phyloP scores from a whole-genome alignment of 2,329 filamentous ascomycete genomes.

The Colletotrichum tropicale region DNA sequence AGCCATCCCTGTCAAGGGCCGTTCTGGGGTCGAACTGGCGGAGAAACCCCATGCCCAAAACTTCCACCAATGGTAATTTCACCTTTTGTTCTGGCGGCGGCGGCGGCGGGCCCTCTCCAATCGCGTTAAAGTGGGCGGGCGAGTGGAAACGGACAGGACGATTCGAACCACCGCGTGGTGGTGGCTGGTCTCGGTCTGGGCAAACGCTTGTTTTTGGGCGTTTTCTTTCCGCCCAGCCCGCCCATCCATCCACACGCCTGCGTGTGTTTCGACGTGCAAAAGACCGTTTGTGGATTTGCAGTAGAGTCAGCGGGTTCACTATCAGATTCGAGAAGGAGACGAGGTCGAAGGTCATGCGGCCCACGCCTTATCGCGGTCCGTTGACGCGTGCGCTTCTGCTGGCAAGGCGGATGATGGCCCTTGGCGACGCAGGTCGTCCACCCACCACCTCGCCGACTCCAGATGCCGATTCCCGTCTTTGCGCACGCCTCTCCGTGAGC shows the following conservation, averaged over 20 bases:
- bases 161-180: not conserved
- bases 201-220: constrained; percentile 18
- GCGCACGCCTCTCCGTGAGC: constrained; percentile 8
- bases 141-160: not conserved
- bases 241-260: not conserved
- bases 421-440: not conserved
- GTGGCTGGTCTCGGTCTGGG: constrained; percentile 17
- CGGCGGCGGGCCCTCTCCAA: not conserved
- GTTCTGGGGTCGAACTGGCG: constrained; percentile 2
- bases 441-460: not conserved
- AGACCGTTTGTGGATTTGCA: not conserved
- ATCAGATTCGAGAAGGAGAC: not conserved
- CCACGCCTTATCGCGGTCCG: not conserved
- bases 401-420: not conserved
- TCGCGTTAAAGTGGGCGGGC: not conserved
- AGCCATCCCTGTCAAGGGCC: not conserved
- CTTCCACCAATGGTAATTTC: constrained; percentile 17
- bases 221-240: not conserved
- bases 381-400: constrained; percentile 3
- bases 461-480: constrained; percentile 11
- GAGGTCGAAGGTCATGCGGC: not conserved
- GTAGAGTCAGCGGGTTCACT: not conserved
- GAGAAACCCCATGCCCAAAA: constrained; percentile 6
- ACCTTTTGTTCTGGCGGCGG: not conserved
- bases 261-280: not conserved